Evolutionary conservation across 371 early-diverging fungal species (phyloP), one percentile per base, ranked within the genome.

Genomic region (Coemansia sp.): DNA sequence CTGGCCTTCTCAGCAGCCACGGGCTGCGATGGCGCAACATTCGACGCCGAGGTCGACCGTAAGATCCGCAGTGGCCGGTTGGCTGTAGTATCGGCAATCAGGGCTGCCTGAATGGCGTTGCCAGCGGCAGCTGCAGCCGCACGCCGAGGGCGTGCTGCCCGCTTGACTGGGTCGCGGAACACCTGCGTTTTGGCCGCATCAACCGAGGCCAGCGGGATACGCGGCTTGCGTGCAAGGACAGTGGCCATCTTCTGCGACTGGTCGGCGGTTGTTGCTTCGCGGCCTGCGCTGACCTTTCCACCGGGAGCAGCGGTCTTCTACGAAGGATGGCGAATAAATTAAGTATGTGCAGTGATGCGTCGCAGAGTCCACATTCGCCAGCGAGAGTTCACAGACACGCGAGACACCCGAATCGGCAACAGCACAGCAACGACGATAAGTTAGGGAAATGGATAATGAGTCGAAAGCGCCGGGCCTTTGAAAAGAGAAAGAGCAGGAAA

Each of bases 11-110:
- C 38, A 11, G 60, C 61, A 7, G 36, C 61, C 5, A 34, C 32
- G 3, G 67, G 10, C 35, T 51, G 26, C 5, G 62, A 14, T 32
- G 51, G 50, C 30, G 59, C 68, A 11, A 68, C 41, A 35, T 68
- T 72, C n/a, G 72, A 69, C 0, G 64, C 63, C 51, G 70, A 59
- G 20, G 64, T 20, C 20, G 72, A 48, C 45, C 72, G 69, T 41
- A 59, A 53, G 4, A 69, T 56, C 48, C 52, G 57, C 51, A 55
- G 43, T 3, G 72, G 59, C 11, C 55, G 62, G 4, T 51, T 32
- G 30, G 30, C 35, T n/a, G 41, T 5, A 32, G 45, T 16, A 3
- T 59, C 50, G 0, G 4, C 26, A 14, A 56, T 38, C 20, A 58
- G 56, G 0, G 51, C 48, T 2, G 32, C 55, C 30, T 26, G 48